Evolutionary conservation across 768 basidiomycete genomes (phyloP).

Genomic region (Boletus subparvulus): DNA sequence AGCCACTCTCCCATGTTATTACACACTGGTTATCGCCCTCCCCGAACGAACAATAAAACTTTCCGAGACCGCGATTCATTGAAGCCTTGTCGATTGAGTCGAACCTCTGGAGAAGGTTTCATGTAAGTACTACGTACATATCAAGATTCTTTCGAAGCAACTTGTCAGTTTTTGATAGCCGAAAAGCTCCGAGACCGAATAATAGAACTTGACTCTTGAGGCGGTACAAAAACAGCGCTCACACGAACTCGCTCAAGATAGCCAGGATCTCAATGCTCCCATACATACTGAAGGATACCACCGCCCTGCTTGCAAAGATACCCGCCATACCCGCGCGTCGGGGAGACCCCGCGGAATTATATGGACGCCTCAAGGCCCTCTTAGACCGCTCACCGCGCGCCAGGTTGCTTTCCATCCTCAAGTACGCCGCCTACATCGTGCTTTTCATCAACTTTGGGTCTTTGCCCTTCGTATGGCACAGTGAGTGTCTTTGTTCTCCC

Average conservation of each 20-base stretch:
- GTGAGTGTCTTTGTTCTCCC: constrained; percentile 40
- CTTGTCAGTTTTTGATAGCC: too few species aligned
- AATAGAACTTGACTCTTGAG: too few species aligned
- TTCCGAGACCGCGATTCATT: too few species aligned
- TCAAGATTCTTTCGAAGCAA: too few species aligned
- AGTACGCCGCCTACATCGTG: constrained; percentile 34
- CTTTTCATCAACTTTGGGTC: constrained; percentile 61
- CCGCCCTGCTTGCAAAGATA: constrained; percentile 15
- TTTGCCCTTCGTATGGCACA: constrained; percentile 66
- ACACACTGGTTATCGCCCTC: too few species aligned
- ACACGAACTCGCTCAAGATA: too few species aligned
- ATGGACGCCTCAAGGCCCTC: constrained; percentile 2
- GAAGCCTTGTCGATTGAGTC: too few species aligned
- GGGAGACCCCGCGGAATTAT: background rate
- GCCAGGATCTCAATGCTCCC: constrained; percentile 9
- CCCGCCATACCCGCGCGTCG: constrained; percentile 3
- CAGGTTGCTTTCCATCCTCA: constrained; percentile 15
- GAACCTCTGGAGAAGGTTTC: too few species aligned
- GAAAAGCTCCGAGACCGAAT: background rate
- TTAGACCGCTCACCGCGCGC: constrained; percentile 2
- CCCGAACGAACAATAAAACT: too few species aligned
- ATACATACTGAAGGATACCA: constrained; percentile 1
- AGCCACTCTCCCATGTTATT: too few species aligned
- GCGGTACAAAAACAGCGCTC: background rate
- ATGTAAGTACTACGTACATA: too few species aligned